These are phyloP conservation scores for Limonium bicolor DNA, from an alignment of 148 eudicot species.

Conservation along the genomic window DNA sequence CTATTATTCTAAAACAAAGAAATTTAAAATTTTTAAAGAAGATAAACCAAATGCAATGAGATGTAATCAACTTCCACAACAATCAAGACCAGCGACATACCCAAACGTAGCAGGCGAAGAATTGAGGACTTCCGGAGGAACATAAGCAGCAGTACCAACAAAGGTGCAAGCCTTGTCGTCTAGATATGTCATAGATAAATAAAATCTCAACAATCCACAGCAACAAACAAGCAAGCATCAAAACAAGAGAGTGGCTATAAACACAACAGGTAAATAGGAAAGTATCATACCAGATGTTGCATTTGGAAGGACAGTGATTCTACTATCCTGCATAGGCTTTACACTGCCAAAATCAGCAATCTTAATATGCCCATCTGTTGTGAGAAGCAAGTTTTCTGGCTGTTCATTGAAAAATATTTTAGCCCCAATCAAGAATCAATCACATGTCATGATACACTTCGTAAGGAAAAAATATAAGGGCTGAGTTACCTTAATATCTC, in stretches of 20 bases:
- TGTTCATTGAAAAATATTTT: conserved; percentile 23
- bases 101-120: conserved; percentile 98
- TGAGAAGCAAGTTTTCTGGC: conserved; percentile 97
- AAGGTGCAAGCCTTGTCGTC: conserved; percentile 98
- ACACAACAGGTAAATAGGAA: no score
- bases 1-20: no score
- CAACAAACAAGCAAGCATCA: neutral
- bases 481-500: conserved; percentile 86
- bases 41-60: no score
- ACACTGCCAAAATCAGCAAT: conserved; percentile 98
- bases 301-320: conserved; percentile 89
- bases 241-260: neutral
- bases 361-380: conserved; percentile 89
- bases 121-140: conserved; percentile 95
- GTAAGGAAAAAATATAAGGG: no score
- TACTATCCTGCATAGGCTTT: conserved; percentile 95
- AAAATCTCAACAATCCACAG: neutral
- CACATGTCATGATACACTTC: no score
- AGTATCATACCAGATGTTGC: conserved; percentile 66
- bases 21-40: no score
- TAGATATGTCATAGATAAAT: conserved; percentile 15
- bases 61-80: no score
- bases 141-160: conserved; percentile 99
- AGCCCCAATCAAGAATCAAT: conserved; percentile 9
- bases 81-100: conserved; percentile 43